Conservation (phyloP, 1,284 basidiomycete species). For the Vanrija sp. region DNA sequence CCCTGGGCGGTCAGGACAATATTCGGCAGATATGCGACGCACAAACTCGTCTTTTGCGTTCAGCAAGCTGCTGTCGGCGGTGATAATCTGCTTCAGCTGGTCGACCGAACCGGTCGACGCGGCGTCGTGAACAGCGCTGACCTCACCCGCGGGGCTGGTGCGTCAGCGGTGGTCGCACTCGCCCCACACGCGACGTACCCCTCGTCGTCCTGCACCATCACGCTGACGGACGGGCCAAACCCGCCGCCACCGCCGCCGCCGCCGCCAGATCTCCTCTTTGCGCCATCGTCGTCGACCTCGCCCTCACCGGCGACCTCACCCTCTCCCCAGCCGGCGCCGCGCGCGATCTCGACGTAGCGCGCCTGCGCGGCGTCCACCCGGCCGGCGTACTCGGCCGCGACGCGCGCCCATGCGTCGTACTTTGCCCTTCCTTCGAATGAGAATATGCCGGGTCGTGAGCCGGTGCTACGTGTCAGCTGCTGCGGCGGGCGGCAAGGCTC, state of each 20-base stretch:
- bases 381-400: constrained; percentile 55
- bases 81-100: constrained; percentile 55
- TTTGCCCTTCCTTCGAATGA: constrained; percentile 76
- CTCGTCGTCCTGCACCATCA: constrained; percentile 50
- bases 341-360: constrained; percentile 69
- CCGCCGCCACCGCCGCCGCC: background rate
- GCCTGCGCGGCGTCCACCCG: constrained; percentile 40
- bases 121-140: constrained; percentile 57
- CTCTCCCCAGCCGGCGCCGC: constrained; percentile 60
- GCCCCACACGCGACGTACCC: constrained; percentile 11
- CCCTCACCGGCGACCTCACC: constrained; percentile 4
- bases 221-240: constrained; percentile 61
- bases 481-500: constrained; percentile 8
- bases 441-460: constrained; percentile 69
- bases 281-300: constrained; percentile 15
- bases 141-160: background rate
- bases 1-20: constrained; percentile 56
- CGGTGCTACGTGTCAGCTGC: constrained; percentile 48
- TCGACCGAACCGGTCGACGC: constrained; percentile 59
- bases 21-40: constrained; percentile 19
- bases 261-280: constrained; percentile 52
- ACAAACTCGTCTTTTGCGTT: constrained; percentile 64
- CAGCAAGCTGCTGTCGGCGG: constrained; percentile 49
- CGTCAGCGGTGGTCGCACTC: background rate
- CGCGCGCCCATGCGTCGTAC: constrained; percentile 74